Conservation (phyloP, 805 yeast genomes). For the Nakazawaea molendinolei region DNA sequence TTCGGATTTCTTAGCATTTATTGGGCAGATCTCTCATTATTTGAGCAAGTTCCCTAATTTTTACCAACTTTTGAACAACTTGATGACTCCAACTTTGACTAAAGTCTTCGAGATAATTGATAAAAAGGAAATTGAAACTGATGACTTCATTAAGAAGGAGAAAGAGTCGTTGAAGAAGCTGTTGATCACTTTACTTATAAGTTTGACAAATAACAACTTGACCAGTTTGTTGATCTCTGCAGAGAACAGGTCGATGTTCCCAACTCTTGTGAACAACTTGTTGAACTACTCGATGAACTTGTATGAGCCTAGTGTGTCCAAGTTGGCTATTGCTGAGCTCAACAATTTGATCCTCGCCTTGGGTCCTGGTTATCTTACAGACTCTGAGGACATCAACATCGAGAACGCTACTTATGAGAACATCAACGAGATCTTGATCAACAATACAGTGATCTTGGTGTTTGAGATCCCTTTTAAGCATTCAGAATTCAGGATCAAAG, state of each 20-base stretch:
- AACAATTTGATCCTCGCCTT: conserved; percentile 55
- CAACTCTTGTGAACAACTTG: conserved; percentile 53
- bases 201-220: conserved; percentile 69
- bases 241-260: conserved; percentile 55
- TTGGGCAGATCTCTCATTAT: conserved; percentile 82
- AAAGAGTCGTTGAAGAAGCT: conserved; percentile 61
- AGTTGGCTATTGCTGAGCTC: conserved; percentile 62
- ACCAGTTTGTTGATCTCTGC: conserved; percentile 71
- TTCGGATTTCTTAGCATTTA: conserved; percentile 74
- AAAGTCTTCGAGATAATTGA: conserved; percentile 44
- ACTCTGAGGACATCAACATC: conserved; percentile 48
- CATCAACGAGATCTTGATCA: conserved; percentile 62
- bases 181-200: conserved; percentile 60
- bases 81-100: conserved; percentile 66
- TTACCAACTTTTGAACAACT: conserved; percentile 65
- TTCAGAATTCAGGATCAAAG: conserved; percentile 57
- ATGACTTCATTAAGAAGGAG: conserved; percentile 42
- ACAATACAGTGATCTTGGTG: conserved; percentile 56
- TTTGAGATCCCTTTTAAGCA: conserved; percentile 80
- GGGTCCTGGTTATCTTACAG: conserved; percentile 64
- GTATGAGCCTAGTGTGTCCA: conserved; percentile 59
- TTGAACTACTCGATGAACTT: conserved; percentile 59
- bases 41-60: conserved; percentile 62
- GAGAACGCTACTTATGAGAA: conserved; percentile 50
- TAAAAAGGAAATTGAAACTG: conserved; percentile 16